Conservation (phyloP, 176 grass and related monocot genomes). For the Cenchrus fungigraminus region DNA sequence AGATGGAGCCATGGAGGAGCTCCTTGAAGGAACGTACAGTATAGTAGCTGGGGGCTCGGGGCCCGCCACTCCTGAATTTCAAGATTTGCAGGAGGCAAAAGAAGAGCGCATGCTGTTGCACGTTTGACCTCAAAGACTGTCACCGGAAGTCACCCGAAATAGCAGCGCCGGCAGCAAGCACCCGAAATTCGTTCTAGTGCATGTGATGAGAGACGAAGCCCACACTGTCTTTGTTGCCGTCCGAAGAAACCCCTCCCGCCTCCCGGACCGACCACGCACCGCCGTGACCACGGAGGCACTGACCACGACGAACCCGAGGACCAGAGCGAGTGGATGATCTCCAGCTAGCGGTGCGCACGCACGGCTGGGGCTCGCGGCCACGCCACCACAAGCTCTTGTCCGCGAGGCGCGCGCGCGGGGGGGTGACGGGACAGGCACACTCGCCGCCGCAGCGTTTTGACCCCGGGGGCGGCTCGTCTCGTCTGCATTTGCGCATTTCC, state of each 20-base stretch:
- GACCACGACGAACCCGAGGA: background rate
- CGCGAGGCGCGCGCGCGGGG: too few species aligned
- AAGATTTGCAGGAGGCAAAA: too few species aligned
- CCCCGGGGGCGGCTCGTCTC: background rate
- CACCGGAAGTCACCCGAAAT: too few species aligned
- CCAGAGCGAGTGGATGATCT: background rate
- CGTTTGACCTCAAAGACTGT: too few species aligned
- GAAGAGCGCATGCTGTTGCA: too few species aligned
- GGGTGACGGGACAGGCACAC: background rate
- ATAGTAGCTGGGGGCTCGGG: too few species aligned
- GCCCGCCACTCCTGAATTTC: too few species aligned
- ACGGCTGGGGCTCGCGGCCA: background rate
- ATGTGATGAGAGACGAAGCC: background rate
- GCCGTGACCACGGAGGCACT: background rate
- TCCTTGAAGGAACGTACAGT: background rate
- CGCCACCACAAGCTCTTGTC: background rate
- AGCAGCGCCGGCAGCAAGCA: too few species aligned
- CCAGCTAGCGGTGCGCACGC: background rate
- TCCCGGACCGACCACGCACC: background rate
- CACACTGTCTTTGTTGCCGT: too few species aligned
- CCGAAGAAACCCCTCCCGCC: background rate
- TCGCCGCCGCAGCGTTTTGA: background rate
- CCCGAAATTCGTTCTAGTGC: background rate
- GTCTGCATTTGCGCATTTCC: too few species aligned
- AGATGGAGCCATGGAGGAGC: background rate